These are phyloP conservation scores for Phytophthora europaea DNA, from an alignment of 352 stramenopile genomes.

Conservation along the genomic window DNA sequence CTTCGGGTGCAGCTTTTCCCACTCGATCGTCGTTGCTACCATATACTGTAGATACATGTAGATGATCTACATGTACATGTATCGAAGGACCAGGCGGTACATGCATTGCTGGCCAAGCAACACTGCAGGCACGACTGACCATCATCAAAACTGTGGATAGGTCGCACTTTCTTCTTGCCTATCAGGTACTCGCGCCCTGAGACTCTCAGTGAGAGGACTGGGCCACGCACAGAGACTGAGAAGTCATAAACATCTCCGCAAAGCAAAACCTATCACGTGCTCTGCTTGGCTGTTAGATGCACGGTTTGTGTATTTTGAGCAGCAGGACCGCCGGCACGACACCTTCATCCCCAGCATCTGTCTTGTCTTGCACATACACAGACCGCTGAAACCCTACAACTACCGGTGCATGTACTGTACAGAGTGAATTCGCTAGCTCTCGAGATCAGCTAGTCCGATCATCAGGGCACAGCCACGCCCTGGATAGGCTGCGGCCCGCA, in stretches of 20 bases:
- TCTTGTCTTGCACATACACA: background rate
- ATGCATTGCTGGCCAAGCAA: background rate
- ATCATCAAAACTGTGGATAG: background rate
- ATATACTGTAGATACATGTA: no score
- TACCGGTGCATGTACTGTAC: no score
- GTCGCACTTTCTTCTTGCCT: conserved; percentile 1
- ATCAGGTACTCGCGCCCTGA: background rate
- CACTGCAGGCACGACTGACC: background rate
- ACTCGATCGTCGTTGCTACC: no score
- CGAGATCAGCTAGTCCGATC: background rate
- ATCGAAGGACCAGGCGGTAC: background rate
- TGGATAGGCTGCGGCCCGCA: background rate
- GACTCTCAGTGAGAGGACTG: no score
- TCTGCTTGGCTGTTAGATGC: no score
- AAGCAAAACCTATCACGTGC: no score
- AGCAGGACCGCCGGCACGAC: background rate
- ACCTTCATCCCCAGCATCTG: background rate
- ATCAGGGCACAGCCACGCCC: background rate
- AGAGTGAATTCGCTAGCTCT: background rate
- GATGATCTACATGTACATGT: no score
- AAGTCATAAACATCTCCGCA: no score
- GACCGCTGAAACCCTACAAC: no score
- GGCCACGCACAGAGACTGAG: no score
- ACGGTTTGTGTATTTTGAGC: no score
- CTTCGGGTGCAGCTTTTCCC: no score